A percentile compares a stretch with the other conserved stretches of the same genome.
phyloP scores from a whole-genome alignment of 345 rosid species.

The Bruguiera gymnorhiza region DNA sequence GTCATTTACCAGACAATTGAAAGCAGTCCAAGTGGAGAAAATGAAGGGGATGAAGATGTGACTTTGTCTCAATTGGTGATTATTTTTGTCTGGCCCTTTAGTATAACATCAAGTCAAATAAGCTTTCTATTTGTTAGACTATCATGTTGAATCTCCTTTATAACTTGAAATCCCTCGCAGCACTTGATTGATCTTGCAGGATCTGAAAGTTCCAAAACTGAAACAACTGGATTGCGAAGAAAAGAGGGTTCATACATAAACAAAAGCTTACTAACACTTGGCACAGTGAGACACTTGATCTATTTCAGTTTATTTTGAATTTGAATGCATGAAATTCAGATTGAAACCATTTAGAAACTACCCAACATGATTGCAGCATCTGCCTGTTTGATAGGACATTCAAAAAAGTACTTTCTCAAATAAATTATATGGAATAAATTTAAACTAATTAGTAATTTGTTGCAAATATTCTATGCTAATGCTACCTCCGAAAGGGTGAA shows the following conservation, averaged over 20 bases:
- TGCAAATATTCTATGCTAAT: not conserved
- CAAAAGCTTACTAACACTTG: constrained; percentile 70
- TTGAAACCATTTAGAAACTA: not conserved
- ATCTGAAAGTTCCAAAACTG: constrained; percentile 75
- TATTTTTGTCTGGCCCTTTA: constrained; percentile 5
- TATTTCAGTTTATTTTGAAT: not conserved
- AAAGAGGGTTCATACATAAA: constrained; percentile 77
- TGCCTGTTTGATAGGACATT: not conserved
- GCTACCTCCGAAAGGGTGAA: not conserved
- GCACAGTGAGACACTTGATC: constrained; percentile 46
- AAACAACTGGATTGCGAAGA: constrained; percentile 68
- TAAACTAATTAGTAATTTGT: not conserved
- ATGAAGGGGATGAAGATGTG: constrained; percentile 55
- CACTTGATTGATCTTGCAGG: constrained; percentile 75
- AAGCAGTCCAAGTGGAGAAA: constrained; percentile 55
- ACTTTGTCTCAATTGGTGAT: constrained; percentile 64
- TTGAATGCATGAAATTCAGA: constrained; percentile 4
- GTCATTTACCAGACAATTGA: constrained; percentile 49
- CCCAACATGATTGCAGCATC: not conserved
- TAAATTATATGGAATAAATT: no score
- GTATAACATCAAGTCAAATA: constrained; percentile 1
- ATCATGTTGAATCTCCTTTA: constrained; percentile 1
- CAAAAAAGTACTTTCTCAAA: not conserved
- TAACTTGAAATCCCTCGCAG: constrained; percentile 34
- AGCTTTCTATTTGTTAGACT: not conserved